Evolutionary conservation across 257 asterid species (phyloP).

Genomic region (Dorcoceras hygrometricum): DNA sequence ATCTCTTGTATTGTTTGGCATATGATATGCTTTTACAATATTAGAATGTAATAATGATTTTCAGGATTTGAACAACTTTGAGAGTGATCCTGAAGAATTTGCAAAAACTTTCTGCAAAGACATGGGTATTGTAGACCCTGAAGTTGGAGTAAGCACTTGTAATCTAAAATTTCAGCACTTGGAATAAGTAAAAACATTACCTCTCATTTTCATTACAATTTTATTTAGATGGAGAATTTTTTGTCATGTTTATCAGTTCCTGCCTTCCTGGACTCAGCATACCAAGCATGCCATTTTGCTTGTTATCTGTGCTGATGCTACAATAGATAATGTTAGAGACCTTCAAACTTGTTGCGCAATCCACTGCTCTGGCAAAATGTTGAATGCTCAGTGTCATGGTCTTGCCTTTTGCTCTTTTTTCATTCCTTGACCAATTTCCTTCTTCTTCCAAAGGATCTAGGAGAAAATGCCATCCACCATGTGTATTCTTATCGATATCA

Average conservation of each 20-base stretch:
- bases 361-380: neutral
- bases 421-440: neutral
- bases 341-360: neutral
- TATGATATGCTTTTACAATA: conserved; percentile 18
- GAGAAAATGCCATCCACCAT: neutral
- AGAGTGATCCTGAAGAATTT: conserved; percentile 98
- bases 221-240: neutral
- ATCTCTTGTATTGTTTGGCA: too few relatives aligned
- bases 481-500: neutral
- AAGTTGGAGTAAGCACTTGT: conserved; percentile 81
- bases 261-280: neutral
- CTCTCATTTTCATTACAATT: neutral
- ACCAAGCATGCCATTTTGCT: neutral
- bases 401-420: conserved; percentile 3
- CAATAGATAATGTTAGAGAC: neutral
- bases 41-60: conserved; percentile 19
- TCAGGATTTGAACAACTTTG: conserved; percentile 98
- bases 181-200: neutral
- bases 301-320: neutral
- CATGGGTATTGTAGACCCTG: conserved; percentile 91
- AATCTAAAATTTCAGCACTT: neutral
- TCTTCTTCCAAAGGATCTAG: neutral
- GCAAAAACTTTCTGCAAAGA: conserved; percentile 88
- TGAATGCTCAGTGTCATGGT: conserved; percentile 18
- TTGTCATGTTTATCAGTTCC: neutral